Evolutionary conservation across 306 rosid genomes (phyloP).

Genomic region (Comarum palustre): DNA sequence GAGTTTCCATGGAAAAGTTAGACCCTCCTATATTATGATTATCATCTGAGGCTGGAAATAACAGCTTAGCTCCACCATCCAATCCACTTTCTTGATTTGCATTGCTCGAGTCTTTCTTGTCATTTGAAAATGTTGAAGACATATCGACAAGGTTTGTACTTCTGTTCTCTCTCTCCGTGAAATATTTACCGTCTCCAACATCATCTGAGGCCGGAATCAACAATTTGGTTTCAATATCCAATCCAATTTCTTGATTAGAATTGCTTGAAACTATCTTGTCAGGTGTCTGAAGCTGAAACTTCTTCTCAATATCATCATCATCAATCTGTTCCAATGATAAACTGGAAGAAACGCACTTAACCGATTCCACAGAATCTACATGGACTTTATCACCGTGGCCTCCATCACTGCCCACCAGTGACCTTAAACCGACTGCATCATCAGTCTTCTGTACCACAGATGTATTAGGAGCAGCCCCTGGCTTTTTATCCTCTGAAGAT

Average conservation of each 20-base stretch:
- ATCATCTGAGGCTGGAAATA: neutral
- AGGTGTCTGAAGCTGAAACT: neutral
- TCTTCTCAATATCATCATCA: neutral
- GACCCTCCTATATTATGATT: neutral
- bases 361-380: neutral
- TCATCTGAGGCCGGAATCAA: neutral
- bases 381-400: neutral
- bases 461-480: neutral
- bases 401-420: neutral
- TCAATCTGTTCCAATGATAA: neutral
- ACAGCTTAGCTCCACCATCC: neutral
- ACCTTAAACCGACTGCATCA: neutral
- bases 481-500: neutral
- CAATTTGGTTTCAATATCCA: neutral
- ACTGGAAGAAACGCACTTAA: neutral
- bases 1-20: neutral
- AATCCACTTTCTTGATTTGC: neutral
- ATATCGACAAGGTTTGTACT: neutral
- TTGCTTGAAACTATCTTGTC: neutral
- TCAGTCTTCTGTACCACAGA: neutral
- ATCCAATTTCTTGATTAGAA: neutral
- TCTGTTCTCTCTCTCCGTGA: neutral
- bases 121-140: conserved; percentile 2
- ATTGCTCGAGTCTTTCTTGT: neutral
- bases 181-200: neutral